Base-by-base conservation (phyloP, 305 asterid species). In the Solanum hybrid region DNA sequence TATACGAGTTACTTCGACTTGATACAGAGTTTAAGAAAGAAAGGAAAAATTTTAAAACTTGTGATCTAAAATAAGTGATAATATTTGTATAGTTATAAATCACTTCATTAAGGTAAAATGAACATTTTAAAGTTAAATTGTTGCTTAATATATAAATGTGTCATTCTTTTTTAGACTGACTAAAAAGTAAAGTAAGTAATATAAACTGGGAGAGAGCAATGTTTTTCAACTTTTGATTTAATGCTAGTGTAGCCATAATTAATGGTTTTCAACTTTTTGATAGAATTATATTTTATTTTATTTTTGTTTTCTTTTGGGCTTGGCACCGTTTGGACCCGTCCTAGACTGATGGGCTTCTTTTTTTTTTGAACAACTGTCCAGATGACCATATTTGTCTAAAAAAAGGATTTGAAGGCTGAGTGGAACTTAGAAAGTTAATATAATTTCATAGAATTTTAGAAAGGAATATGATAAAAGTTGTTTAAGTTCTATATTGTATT, bases 11-110 rank as follows among this genome's bases (percentile, higher is more conserved):
- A 51, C 22, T 51, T 51, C 7, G 3, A 14, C 3, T 51, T 51
- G n/a, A 51, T 0, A 14, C n/a, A 15, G 0, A 51, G 0, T 45
- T 51, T 5, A 45, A 45, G 65, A 39, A 39, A 39, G 5, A 45
- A 14, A 13, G 0, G 2, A 41, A 41, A 0, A 0, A 0, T 41
- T 39, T 13, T 13, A 41, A 41, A 41, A 45, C 7, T 51, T 51
- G 0, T 51, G 3, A 51, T 51, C 7, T 51, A 15, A 51, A 51
- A 6, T 51, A 51, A 15, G 65, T 51, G 65, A 51, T 51, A 51
- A 51, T 51, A 15, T 51, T 51, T 39, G 5, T 39, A 1, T 39
- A 39, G 22, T 6, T 51, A 51, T 5, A 51, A 15, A 51, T 15
- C 9, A 51, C 65, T 15, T 51, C 65, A 15, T 15, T 5, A 17